These are phyloP conservation scores for Metschnikowia baotianmanensis DNA, from an alignment of 805 yeast genomes.

Conservation along the genomic window DNA sequence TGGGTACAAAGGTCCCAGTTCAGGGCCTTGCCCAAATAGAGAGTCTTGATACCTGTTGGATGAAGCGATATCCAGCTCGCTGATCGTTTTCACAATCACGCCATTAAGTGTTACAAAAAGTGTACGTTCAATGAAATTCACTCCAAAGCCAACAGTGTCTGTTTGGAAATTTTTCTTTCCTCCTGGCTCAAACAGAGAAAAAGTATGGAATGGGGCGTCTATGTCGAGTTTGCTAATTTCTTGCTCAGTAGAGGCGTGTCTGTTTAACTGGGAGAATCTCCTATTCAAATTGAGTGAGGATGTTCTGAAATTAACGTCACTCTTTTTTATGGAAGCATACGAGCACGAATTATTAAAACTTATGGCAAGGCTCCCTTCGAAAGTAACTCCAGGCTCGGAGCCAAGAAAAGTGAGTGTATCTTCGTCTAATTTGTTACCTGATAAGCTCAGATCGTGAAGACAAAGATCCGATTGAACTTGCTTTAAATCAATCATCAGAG, in stretches of 20 bases:
- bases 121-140: slow-evolving; percentile 60
- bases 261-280: slow-evolving; percentile 31
- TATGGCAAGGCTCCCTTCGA: slow-evolving; percentile 41
- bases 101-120: slow-evolving; percentile 86
- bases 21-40: slow-evolving; percentile 25
- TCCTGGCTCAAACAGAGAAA: slow-evolving; percentile 9
- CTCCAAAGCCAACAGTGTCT: slow-evolving; percentile 82
- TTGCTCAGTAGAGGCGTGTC: slow-evolving; percentile 26
- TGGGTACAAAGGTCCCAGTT: slow-evolving; percentile 16
- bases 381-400: slow-evolving; percentile 37
- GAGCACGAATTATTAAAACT: slow-evolving; percentile 40
- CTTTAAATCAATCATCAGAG: slow-evolving; percentile 30
- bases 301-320: slow-evolving; percentile 29
- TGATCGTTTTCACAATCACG: slow-evolving; percentile 27
- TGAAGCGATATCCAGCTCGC: slow-evolving; percentile 13
- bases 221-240: slow-evolving; percentile 36
- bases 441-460: slow-evolving; percentile 12
- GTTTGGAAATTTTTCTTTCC: slow-evolving; percentile 40
- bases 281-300: slow-evolving; percentile 37
- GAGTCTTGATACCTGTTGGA: slow-evolving; percentile 40
- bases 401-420: slow-evolving; percentile 27
- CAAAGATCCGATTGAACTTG: slow-evolving; percentile 28
- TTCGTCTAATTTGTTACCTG: slow-evolving; percentile 13
- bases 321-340: slow-evolving; percentile 34
- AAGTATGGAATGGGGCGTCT: slow-evolving; percentile 35